These are phyloP conservation scores for Saturnispora bothae DNA, from an alignment of 805 yeast genomes.

Conservation along the genomic window DNA sequence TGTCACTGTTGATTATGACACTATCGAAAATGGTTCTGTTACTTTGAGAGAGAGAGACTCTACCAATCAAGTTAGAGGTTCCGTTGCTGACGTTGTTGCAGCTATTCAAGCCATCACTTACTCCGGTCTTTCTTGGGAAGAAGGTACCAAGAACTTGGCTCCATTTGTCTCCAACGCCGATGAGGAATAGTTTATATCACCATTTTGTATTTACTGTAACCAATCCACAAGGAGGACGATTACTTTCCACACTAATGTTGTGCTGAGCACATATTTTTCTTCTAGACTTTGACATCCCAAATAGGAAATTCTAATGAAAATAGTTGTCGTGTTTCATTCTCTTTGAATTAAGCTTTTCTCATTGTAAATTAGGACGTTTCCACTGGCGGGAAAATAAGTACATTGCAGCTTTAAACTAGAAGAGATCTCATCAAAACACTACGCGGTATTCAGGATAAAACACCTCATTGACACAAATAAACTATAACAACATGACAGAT, in stretches of 20 bases:
- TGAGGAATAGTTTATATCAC: constrained; percentile 17
- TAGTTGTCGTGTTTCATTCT: neutral
- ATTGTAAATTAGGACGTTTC: neutral
- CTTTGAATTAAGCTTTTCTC: too few species aligned
- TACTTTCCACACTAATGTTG: too few species aligned
- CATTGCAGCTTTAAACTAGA: neutral
- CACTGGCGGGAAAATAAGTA: too few species aligned
- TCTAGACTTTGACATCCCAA: too few species aligned
- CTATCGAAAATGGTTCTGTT: constrained; percentile 76
- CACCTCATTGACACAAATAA: too few species aligned
- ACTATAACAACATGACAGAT: too few species aligned
- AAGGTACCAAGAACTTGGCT: constrained; percentile 64
- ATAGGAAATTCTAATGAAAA: too few species aligned
- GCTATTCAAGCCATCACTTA: constrained; percentile 73
- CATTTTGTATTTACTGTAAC: too few species aligned
- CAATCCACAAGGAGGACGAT: too few species aligned
- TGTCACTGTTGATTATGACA: constrained; percentile 91
- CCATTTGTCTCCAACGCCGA: constrained; percentile 66
- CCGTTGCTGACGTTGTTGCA: constrained; percentile 53
- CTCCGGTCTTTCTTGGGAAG: constrained; percentile 69
- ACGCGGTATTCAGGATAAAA: neutral
- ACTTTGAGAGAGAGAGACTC: constrained; percentile 97
- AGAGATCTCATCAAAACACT: neutral
- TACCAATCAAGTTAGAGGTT: constrained; percentile 93
- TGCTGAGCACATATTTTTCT: too few species aligned